These are phyloP conservation scores for Schrenkiella parvula DNA, from an alignment of 345 rosid genomes.

Conservation along the genomic window DNA sequence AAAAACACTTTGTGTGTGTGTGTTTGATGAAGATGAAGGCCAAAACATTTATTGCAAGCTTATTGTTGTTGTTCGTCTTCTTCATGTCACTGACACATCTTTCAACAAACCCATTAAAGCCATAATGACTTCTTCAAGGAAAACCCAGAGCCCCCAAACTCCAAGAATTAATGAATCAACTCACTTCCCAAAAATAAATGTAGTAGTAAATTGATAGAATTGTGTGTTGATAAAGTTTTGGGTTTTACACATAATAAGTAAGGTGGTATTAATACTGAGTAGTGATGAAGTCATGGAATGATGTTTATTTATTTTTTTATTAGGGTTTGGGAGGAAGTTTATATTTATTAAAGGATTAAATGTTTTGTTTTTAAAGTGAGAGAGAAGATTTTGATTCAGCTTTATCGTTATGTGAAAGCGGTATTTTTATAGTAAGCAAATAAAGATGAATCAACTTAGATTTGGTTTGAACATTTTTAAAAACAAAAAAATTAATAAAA, in stretches of 20 bases:
- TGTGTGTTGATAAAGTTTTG: constrained; percentile 43
- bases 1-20: constrained; percentile 26
- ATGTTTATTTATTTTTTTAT: not conserved
- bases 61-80: constrained; percentile 41
- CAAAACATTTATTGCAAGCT: constrained; percentile 47
- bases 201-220: constrained; percentile 16
- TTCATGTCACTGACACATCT: constrained; percentile 46
- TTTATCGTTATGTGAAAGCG: constrained; percentile 26
- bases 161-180: constrained; percentile 21
- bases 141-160: constrained; percentile 25
- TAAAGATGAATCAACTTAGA: constrained; percentile 12
- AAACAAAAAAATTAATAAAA: constrained; percentile 14
- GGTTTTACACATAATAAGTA: constrained; percentile 23
- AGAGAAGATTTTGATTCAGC: constrained; percentile 38
- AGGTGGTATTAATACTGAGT: constrained; percentile 49
- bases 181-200: not conserved
- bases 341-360: constrained; percentile 30
- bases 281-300: constrained; percentile 65
- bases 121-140: constrained; percentile 37
- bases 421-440: not conserved
- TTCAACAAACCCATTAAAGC: constrained; percentile 39
- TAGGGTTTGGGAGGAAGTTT: not conserved
- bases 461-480: constrained; percentile 32
- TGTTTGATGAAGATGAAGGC: constrained; percentile 43
- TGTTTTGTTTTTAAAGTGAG: constrained; percentile 29